phyloP scores from a whole-genome alignment of 768 basidiomycete species.

The Steccherinum ochraceum region DNA sequence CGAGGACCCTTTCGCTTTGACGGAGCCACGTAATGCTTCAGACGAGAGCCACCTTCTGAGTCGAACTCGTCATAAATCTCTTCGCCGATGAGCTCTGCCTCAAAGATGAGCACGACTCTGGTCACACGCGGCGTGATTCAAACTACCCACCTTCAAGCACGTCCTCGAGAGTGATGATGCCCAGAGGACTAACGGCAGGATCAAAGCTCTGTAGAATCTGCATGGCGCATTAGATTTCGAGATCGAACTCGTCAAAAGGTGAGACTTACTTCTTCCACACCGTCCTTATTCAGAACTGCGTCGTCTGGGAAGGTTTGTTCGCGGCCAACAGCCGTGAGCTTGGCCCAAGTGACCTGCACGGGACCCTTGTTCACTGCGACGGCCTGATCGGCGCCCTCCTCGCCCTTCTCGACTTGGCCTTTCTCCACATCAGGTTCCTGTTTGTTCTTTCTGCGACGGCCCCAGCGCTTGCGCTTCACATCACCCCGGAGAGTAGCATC shows the following conservation, averaged over 20 bases:
- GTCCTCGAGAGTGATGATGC: constrained; percentile 87
- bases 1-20: constrained; percentile 8
- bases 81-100: constrained; percentile 74
- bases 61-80: constrained; percentile 88
- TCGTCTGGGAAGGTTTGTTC: constrained; percentile 83
- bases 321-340: constrained; percentile 21
- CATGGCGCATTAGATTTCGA: too few species aligned
- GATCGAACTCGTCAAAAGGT: neutral
- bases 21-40: constrained; percentile 12
- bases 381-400: constrained; percentile 8
- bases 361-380: constrained; percentile 13
- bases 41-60: constrained; percentile 42
- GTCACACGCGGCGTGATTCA: neutral
- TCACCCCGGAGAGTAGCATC: constrained; percentile 23
- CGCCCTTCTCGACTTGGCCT: constrained; percentile 1
- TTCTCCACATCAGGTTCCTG: constrained; percentile 13
- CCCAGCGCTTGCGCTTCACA: constrained; percentile 8
- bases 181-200: constrained; percentile 70
- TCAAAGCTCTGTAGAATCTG: constrained; percentile 74
- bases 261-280: constrained; percentile 51
- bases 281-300: constrained; percentile 64
- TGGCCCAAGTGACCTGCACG: constrained; percentile 21
- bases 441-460: constrained; percentile 8
- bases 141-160: constrained; percentile 63
- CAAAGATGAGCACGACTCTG: neutral